phyloP scores from a whole-genome alignment of 2,329 filamentous ascomycete species.

The Chrysosporium keratinophilum region DNA sequence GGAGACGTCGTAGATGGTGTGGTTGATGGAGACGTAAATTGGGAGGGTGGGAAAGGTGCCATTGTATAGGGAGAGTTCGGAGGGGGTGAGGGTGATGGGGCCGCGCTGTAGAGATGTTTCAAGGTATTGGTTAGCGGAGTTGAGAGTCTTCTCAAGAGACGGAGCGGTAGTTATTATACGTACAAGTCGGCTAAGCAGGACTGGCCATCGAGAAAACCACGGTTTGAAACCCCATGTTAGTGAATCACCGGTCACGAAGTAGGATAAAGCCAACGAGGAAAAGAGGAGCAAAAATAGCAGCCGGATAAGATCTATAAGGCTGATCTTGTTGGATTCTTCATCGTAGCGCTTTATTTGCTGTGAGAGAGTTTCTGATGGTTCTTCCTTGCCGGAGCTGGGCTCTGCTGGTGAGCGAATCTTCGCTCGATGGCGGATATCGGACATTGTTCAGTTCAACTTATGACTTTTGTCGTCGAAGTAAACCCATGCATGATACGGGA shows the following conservation, averaged over 20 bases:
- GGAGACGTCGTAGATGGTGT: slow-evolving; percentile 55
- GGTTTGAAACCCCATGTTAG: slow-evolving; percentile 57
- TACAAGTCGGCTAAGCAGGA: slow-evolving; percentile 54
- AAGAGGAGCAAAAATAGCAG: slow-evolving; percentile 11
- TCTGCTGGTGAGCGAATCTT: not conserved
- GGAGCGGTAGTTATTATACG: slow-evolving; percentile 20
- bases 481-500: not conserved
- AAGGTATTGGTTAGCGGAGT: not conserved
- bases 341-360: slow-evolving; percentile 5
- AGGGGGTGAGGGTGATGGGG: slow-evolving; percentile 62
- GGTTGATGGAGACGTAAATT: slow-evolving; percentile 77
- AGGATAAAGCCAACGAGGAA: slow-evolving; percentile 50
- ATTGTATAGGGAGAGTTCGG: slow-evolving; percentile 63
- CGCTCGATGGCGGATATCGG: slow-evolving; percentile 2
- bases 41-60: slow-evolving; percentile 65
- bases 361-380: slow-evolving; percentile 1
- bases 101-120: slow-evolving; percentile 30
- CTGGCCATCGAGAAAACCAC: slow-evolving; percentile 50
- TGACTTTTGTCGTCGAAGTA: not conserved
- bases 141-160: no score
- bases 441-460: not conserved
- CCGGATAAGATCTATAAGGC: slow-evolving; percentile 16
- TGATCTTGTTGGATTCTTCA: slow-evolving; percentile 13
- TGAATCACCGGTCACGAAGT: slow-evolving; percentile 62
- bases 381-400: not conserved